Conservation (phyloP, 495 filamentous ascomycete genomes). For the Symbiotaphrina buchneri region DNA sequence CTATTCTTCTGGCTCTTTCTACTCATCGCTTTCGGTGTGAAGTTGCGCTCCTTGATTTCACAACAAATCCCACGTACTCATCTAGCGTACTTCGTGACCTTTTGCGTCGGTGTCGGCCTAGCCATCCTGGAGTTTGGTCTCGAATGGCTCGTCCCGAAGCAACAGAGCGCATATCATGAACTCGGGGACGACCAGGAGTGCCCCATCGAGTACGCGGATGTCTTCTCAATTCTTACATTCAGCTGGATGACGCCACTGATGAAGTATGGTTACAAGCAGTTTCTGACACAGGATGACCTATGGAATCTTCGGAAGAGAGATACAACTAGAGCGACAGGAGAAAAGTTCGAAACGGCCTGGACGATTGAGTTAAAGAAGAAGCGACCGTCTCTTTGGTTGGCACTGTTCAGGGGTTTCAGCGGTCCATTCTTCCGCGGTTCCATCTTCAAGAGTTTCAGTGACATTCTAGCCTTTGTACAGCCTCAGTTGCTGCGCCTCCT, state of each 20-base stretch:
- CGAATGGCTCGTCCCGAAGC: slow-evolving; percentile 87
- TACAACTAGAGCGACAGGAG: slow-evolving; percentile 45
- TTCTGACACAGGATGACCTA: slow-evolving; percentile 84
- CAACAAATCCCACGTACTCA: slow-evolving; percentile 42
- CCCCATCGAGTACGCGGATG: slow-evolving; percentile 78
- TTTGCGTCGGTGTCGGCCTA: slow-evolving; percentile 52
- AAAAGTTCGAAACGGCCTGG: slow-evolving; percentile 55
- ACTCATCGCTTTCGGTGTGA: slow-evolving; percentile 57
- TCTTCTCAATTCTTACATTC: slow-evolving; percentile 89
- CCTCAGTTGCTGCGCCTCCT: slow-evolving; percentile 74
- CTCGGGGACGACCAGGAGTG: slow-evolving; percentile 82
- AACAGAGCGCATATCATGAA: slow-evolving; percentile 58
- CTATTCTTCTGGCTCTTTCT: slow-evolving; percentile 94
- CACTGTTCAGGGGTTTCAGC: slow-evolving; percentile 71
- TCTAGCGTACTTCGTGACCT: slow-evolving; percentile 56
- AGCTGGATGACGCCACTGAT: slow-evolving; percentile 98
- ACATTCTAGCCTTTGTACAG: slow-evolving; percentile 68
- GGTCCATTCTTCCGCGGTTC: slow-evolving; percentile 59
- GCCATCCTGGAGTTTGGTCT: slow-evolving; percentile 53
- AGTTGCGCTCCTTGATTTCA: slow-evolving; percentile 69
- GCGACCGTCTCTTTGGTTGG: slow-evolving; percentile 73
- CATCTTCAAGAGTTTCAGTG: slow-evolving; percentile 69
- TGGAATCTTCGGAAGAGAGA: slow-evolving; percentile 77
- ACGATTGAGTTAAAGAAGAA: slow-evolving; percentile 46
- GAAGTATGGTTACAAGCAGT: slow-evolving; percentile 83